Conservation (phyloP, 441 rosid species). For the Pelargonium cotyledonis region DNA sequence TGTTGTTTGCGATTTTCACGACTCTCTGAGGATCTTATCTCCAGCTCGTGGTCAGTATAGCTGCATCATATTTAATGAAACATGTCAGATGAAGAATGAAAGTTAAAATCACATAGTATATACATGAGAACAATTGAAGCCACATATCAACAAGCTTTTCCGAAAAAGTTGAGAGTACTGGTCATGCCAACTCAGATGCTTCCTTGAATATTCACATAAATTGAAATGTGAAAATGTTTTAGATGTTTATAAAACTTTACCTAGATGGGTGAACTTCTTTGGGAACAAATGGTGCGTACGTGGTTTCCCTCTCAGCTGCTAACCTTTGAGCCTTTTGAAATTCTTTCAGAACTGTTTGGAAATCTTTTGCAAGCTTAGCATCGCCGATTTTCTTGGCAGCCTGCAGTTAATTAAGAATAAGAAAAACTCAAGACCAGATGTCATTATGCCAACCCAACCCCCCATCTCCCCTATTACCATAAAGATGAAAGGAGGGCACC, state of each 20-base stretch:
- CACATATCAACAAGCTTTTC: too few relatives aligned
- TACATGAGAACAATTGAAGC: too few relatives aligned
- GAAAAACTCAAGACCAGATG: background rate
- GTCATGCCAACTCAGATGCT: background rate
- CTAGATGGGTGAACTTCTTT: constrained; percentile 29
- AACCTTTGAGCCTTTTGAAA: constrained; percentile 63
- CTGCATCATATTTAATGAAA: constrained; percentile 28
- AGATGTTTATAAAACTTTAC: constrained; percentile 9
- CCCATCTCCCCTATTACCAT: too few relatives aligned
- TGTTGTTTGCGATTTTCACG: constrained; percentile 41
- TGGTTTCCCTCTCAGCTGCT: constrained; percentile 63
- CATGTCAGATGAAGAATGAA: background rate
- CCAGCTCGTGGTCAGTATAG: constrained; percentile 47
- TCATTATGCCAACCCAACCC: background rate
- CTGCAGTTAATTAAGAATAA: constrained; percentile 19
- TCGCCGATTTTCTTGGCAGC: constrained; percentile 56
- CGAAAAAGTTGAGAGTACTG: too few relatives aligned
- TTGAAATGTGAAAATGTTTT: background rate
- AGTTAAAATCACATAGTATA: too few relatives aligned
- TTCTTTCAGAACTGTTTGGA: constrained; percentile 49
- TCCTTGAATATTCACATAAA: background rate
- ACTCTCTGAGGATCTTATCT: constrained; percentile 36
- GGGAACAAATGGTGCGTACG: constrained; percentile 41
- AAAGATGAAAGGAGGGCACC: background rate
- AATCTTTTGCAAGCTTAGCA: constrained; percentile 69